phyloP scores from a whole-genome alignment of 139 green algal species.

The Haematococcus sp. region DNA sequence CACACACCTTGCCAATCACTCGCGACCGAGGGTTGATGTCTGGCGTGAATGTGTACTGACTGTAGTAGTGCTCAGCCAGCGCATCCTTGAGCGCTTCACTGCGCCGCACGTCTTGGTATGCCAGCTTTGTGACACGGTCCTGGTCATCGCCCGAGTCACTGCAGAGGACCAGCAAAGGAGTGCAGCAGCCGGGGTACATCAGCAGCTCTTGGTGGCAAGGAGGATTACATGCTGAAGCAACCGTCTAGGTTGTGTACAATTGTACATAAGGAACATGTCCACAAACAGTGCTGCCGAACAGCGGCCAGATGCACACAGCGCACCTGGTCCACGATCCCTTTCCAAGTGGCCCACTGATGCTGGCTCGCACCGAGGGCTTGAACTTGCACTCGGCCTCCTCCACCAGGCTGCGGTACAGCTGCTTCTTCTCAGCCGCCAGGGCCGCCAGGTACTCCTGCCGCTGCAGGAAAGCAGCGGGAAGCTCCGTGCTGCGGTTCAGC shows the following conservation, averaged over 20 bases:
- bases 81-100: slow-evolving; percentile 32
- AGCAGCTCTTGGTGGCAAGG: not conserved
- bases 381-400: slow-evolving; percentile 29
- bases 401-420: slow-evolving; percentile 34
- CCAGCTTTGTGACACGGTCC: slow-evolving; percentile 40
- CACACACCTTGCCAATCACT: slow-evolving; percentile 28
- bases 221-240: not conserved
- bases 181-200: too few relatives aligned
- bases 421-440: slow-evolving; percentile 30
- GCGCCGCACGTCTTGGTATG: slow-evolving; percentile 40
- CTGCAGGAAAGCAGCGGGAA: slow-evolving; percentile 35
- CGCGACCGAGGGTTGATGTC: slow-evolving; percentile 30
- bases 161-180: not conserved
- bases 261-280: too few relatives aligned
- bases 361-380: slow-evolving; percentile 8
- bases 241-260: too few relatives aligned
- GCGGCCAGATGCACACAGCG: too few relatives aligned
- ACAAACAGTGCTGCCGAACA: too few relatives aligned
- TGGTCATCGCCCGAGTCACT: slow-evolving; percentile 3
- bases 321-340: not conserved
- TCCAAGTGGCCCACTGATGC: not conserved
- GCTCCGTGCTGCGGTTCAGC: slow-evolving; percentile 20
- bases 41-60: slow-evolving; percentile 36
- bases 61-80: slow-evolving; percentile 42
- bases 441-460: slow-evolving; percentile 36